These are phyloP conservation scores for Allium sativum DNA, from an alignment of 106 monocot genomes.

Conservation along the genomic window DNA sequence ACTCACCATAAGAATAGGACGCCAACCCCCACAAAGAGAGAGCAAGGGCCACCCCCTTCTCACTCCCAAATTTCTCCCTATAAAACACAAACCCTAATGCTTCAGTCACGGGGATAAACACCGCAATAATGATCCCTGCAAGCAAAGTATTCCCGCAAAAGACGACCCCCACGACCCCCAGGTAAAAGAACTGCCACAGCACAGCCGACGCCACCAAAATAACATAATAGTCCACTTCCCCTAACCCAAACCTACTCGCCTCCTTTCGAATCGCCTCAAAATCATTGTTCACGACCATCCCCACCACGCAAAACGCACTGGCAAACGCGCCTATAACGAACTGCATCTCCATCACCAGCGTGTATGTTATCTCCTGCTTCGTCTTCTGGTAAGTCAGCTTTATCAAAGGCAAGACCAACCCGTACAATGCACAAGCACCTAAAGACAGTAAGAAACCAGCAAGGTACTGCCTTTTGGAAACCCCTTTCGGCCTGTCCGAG, in stretches of 20 bases:
- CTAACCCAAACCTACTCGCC: conserved; percentile 25
- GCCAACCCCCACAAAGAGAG: conserved; percentile 25
- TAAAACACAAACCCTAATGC: conserved; percentile 12
- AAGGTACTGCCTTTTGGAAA: conserved; percentile 21
- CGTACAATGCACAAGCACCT: conserved; percentile 32
- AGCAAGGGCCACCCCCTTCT: conserved; percentile 17
- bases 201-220: conserved; percentile 26
- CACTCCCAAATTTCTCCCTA: conserved; percentile 12
- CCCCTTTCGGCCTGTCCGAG: conserved; percentile 30
- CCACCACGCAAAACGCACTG: conserved; percentile 34
- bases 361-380: conserved; percentile 11
- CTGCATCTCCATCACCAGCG: conserved; percentile 57
- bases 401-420: conserved; percentile 27
- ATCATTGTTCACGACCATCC: conserved; percentile 49
- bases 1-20: conserved; percentile 25
- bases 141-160: conserved; percentile 13
- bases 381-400: conserved; percentile 15
- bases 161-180: conserved; percentile 18
- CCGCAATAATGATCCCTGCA: conserved; percentile 13
- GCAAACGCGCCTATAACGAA: conserved; percentile 38
- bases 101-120: conserved; percentile 10
- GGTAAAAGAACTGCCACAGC: conserved; percentile 37
- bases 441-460: conserved; percentile 36
- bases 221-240: conserved; percentile 34
- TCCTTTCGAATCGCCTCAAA: conserved; percentile 51